Evolutionary conservation across 208 protist species (phyloP), one percentile per base, ranked within the genome.

Genomic region (Leishmania mexicana): DNA sequence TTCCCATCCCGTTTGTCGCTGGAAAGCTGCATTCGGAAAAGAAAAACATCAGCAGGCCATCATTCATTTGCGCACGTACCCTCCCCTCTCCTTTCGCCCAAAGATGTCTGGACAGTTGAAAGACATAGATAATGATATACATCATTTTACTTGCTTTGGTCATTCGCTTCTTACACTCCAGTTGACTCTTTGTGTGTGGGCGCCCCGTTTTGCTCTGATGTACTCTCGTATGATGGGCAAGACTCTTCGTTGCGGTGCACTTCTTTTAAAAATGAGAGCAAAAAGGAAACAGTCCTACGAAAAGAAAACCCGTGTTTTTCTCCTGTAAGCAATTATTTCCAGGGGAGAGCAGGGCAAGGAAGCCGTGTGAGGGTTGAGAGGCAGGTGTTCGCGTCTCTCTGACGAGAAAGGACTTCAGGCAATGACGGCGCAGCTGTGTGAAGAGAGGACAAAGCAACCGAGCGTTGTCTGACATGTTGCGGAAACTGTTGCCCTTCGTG

Each of bases 201-300:
- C 49, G 31, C 72, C 51, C 47, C 15, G 31, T n/a, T 62, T 76
- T 60, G 72, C 49, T 76, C 51, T 62, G 49, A 54, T 76, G 51
- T 62, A 60, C 49, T 28, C 49, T 60, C 15, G 72, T 76, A 60
- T 57, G 38, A 60, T 60, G 35, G 40, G 31, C 72, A 42, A 76
- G 47, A 11, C 72, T 24, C 72, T 76, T 76, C 72, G 72, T 76
- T 76, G 72, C 72, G 72, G 72, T 19, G 72, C 51, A 60, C 49
- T 31, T 40, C 49, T 57, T 75, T 57, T 3, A 76, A 76, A 76
- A 28, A 45, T 6, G 19, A 38, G 31, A 40, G 31, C 54, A 38
- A 4, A 57, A 42, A 62, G 35, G 51, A 60, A 76, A 0, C 35
- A 49, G 42, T 45, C 1, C n/a, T 28, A 31, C 3, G 49, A 35